These are phyloP conservation scores for Allium cepa DNA, from an alignment of 106 monocot genomes.

Conservation along the genomic window DNA sequence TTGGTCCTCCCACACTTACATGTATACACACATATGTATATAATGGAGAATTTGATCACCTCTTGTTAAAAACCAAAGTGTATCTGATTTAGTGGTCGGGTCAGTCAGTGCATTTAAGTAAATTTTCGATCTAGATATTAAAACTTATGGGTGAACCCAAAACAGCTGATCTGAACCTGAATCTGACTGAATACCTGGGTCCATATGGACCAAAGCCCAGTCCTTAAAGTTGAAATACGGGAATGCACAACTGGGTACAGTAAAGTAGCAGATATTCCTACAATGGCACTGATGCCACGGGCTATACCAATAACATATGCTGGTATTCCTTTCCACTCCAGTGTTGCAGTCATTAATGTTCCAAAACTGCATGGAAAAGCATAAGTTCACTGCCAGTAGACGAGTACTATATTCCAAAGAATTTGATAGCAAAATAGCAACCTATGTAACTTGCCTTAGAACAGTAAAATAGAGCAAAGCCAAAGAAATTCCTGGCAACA, in stretches of 20 bases:
- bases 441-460: conserved; percentile 32
- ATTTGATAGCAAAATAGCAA: not conserved
- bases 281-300: conserved; percentile 62
- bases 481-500: conserved; percentile 76
- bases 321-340: conserved; percentile 90
- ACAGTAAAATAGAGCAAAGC: conserved; percentile 89
- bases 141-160: not conserved
- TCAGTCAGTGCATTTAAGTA: too few species aligned
- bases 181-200: conserved; percentile 37
- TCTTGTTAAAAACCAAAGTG: too few species aligned
- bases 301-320: conserved; percentile 82
- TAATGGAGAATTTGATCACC: too few species aligned
- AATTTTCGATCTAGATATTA: not conserved
- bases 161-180: not conserved
- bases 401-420: not conserved
- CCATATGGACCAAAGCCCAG: conserved; percentile 96
- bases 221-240: conserved; percentile 57
- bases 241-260: conserved; percentile 71
- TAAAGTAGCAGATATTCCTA: conserved; percentile 76
- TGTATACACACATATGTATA: too few species aligned
- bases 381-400: not conserved
- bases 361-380: conserved; percentile 59
- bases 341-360: conserved; percentile 85
- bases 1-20: too few species aligned
- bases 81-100: too few species aligned